Base-by-base conservation (phyloP, 2,329 filamentous ascomycete genomes). In the Colletotrichum abscissum region DNA sequence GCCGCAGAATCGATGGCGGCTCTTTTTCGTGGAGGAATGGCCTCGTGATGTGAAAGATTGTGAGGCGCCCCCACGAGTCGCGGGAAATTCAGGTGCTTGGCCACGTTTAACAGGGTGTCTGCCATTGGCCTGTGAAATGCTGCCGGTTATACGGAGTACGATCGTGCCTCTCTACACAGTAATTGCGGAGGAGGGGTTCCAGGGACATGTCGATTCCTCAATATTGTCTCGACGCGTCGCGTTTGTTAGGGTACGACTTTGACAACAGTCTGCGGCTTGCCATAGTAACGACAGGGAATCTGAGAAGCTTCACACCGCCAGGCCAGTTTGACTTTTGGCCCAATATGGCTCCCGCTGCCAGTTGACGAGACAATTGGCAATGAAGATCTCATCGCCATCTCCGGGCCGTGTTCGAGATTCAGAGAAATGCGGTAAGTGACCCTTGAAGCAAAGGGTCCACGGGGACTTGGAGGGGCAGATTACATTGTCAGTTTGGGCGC, bases 1-100 rank as follows among this genome's bases (percentile, higher is more conserved):
- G 67, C 49, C 62, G 71, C 71, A 62, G 33, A 22, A 54, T 52
- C 19, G 46, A 56, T 57, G 56, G 67, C 67, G 71, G 71, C 71
- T 71, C 71, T 73, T 73, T 73, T 71, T 71, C 71, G 71, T 66
- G 71, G 16, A 71, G 58, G 33, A 54, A 71, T 66, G 62, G 16
- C 67, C 71, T 58, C 67, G 71, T 73, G 67, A 73, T 68, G 19
- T 38, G 60, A 73, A 64, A 65, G 26, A n/a, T n/a, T n/a, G 56
- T 38, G 38, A 28, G 26, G 56, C 16, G 28, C 55, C 59, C 67
- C 67, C 35, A 73, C 60, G 70, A 35, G 54, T 54, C 60, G 59
- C 59, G 46, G 59, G 24, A 58, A 55, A 69, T 56, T 42, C 52
- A 38, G 66, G 55, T 60, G 59, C 38, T 63, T 24, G 59, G 19